phyloP scores from a whole-genome alignment of 2,329 filamentous ascomycete species.

The Onygenales sp. region DNA sequence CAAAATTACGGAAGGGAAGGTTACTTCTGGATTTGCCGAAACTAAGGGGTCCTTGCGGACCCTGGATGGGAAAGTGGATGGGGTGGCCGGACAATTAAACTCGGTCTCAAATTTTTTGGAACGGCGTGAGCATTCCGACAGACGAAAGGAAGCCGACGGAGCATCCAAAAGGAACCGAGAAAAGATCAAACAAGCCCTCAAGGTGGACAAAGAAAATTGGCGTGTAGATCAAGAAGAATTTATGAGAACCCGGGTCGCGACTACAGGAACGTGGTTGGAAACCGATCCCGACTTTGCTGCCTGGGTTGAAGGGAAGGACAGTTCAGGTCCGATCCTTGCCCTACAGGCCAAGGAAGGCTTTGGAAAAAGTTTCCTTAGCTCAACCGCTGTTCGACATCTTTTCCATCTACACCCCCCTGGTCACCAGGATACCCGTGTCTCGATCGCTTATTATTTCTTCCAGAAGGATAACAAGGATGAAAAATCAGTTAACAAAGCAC shows the following conservation, averaged over 20 bases:
- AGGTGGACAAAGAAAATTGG: slow-evolving; percentile 11
- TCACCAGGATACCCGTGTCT: slow-evolving; percentile 5
- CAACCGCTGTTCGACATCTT: slow-evolving; percentile 8
- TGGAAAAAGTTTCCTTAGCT: slow-evolving; percentile 11
- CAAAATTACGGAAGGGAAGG: slow-evolving; percentile 15
- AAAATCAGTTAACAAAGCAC: slow-evolving; percentile 10
- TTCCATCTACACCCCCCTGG: slow-evolving; percentile 7
- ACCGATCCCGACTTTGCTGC: slow-evolving; percentile 9
- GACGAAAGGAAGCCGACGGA: slow-evolving; percentile 7
- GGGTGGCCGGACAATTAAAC: slow-evolving; percentile 6
- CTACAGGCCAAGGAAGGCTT: slow-evolving; percentile 10
- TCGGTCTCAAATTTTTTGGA: slow-evolving; percentile 7
- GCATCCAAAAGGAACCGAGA: slow-evolving; percentile 6
- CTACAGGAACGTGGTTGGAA: slow-evolving; percentile 9
- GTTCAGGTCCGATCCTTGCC: slow-evolving; percentile 6
- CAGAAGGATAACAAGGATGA: slow-evolving; percentile 10
- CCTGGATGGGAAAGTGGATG: slow-evolving; percentile 9
- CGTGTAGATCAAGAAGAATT: slow-evolving; percentile 10
- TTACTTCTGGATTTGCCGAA: slow-evolving; percentile 10
- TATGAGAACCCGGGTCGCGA: slow-evolving; percentile 6
- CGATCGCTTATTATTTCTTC: slow-evolving; percentile 12
- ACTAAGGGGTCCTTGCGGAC: slow-evolving; percentile 6
- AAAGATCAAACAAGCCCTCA: slow-evolving; percentile 11
- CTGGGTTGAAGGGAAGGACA: slow-evolving; percentile 4
- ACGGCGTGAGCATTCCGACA: slow-evolving; percentile 3